phyloP scores from a whole-genome alignment of 257 asterid species.

The Solanum chiquidenum region DNA sequence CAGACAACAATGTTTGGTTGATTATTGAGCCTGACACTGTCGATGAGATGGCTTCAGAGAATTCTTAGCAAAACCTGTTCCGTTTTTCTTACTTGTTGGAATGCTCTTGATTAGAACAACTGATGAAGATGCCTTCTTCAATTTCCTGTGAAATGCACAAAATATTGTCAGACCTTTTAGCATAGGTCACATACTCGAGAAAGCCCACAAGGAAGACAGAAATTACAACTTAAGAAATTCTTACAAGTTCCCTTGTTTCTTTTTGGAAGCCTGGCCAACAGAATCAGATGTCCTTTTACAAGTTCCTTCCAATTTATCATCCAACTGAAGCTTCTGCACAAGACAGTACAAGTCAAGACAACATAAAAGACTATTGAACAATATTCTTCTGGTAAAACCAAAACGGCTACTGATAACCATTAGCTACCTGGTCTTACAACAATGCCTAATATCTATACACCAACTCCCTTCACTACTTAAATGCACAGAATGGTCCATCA shows the following conservation, averaged over 20 bases:
- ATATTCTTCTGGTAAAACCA: neutral
- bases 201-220: neutral
- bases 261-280: conserved; percentile 21
- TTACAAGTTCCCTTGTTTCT: conserved; percentile 38
- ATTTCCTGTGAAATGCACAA: conserved; percentile 21
- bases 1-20: neutral
- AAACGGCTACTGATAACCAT: neutral
- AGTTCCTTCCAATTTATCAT: conserved; percentile 12
- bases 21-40: neutral
- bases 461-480: neutral
- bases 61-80: conserved; percentile 28
- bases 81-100: conserved; percentile 34
- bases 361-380: neutral
- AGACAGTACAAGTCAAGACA: neutral
- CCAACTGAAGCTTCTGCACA: conserved; percentile 25
- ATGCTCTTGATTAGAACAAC: conserved; percentile 53
- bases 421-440: neutral
- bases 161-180: neutral
- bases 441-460: neutral
- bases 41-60: conserved; percentile 19
- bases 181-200: neutral
- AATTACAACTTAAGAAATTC: conserved; percentile 2
- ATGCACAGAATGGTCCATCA: neutral
- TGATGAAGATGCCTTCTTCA: conserved; percentile 35
- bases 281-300: conserved; percentile 22